Conservation (phyloP, 1,284 basidiomycete genomes). For the Cronartium ribicola region DNA sequence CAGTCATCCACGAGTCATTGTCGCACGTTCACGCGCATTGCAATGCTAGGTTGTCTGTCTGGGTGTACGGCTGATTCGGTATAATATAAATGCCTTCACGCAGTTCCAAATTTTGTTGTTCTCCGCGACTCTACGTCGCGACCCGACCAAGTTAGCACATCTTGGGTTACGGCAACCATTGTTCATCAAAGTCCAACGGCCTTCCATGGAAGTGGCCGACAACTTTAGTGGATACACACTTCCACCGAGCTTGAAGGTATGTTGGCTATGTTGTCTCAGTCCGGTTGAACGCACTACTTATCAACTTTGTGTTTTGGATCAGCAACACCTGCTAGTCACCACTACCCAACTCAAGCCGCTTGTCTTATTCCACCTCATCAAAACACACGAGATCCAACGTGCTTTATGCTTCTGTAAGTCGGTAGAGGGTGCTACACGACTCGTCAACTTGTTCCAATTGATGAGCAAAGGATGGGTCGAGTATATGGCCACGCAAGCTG, state of each 20-base stretch:
- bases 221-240: constrained; percentile 74
- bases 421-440: constrained; percentile 77
- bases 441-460: constrained; percentile 75
- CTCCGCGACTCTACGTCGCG: constrained; percentile 89
- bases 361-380: constrained; percentile 78
- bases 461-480: constrained; percentile 60
- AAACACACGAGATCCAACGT: constrained; percentile 61
- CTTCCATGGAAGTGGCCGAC: constrained; percentile 54
- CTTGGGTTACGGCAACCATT: constrained; percentile 74
- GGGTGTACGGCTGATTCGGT: constrained; percentile 42
- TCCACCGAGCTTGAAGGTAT: constrained; percentile 68
- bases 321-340: constrained; percentile 85
- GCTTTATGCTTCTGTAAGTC: constrained; percentile 94
- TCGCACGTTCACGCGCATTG: background rate
- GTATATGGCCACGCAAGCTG: constrained; percentile 42
- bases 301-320: constrained; percentile 1
- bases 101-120: constrained; percentile 94
- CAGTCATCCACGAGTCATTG: background rate
- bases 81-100: no score
- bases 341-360: constrained; percentile 79
- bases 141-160: constrained; percentile 84
- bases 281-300: background rate
- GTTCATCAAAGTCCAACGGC: constrained; percentile 70
- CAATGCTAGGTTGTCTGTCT: no score
- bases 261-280: constrained; percentile 45